Evolutionary conservation across 495 filamentous ascomycete species (phyloP), one percentile per base, ranked within the genome.

Genomic region (Astrothelium subdiscretum): DNA sequence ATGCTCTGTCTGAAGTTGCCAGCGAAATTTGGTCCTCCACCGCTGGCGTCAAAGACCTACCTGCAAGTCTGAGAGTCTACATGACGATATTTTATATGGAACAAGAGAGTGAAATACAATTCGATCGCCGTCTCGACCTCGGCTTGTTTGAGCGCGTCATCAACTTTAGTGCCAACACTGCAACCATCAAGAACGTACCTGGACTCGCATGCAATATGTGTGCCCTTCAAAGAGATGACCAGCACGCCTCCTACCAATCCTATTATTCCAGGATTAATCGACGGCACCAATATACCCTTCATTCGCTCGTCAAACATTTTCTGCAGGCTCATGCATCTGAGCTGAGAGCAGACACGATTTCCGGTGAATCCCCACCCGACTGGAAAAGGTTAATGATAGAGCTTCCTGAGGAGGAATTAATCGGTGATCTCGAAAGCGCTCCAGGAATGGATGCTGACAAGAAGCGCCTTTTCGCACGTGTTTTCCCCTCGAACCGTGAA

Each of bases 351-450:
- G 20, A 62, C 61, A 27, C 59, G 61, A 20, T 62, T 38, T 59
- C 63, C 65, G 27, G 65, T 27, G 35, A 62, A 29, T 62, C 69
- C 57, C 61, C 68, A 15, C 70, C 78, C 18, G 80, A 90, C 71
- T 91, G 88, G 88, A 79, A 76, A 58, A 70, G 73, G 51, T 79
- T 90, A 61, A 90, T 91, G 88, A 81, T 91, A 59, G 77, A 86
- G 63, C 76, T 87, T 27, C 84, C 86, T 1, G 81, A 84, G 65
- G 61, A 74, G 20, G 66, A 74, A 13, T 62, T 77, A 10, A 73
- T 89, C 43, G 70, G 74, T 11, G 74, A 74, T 10, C 69, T 87
- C 18, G 68, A 75, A 8, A 67, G 75, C 60, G 71, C 78, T 10
- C 70, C 73, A 38, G 79, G 80, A 57, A 80, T 87, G 79, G 78